Evolutionary conservation across 106 monocot species (phyloP).

Genomic region (Acorus gramineus): DNA sequence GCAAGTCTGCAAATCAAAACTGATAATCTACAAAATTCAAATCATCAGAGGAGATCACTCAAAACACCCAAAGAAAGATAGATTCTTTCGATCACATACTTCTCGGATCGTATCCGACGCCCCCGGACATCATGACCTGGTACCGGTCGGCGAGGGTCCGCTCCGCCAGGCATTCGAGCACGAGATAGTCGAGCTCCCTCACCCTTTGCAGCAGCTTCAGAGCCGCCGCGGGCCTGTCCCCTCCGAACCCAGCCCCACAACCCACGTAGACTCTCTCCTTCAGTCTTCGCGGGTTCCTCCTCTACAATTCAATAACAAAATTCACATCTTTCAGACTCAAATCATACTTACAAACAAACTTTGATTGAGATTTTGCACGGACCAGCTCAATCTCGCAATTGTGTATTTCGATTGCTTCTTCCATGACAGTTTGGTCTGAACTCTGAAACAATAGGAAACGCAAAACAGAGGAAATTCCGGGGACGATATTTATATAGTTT

Average conservation of each 20-base stretch:
- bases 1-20: too few species aligned
- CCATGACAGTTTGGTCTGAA: background rate
- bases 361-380: background rate
- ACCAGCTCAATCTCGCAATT: slow-evolving; percentile 34
- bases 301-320: slow-evolving; percentile 19
- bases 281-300: slow-evolving; percentile 45
- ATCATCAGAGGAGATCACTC: too few species aligned
- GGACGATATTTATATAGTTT: too few species aligned
- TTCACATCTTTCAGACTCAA: background rate
- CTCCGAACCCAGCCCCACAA: slow-evolving; percentile 88
- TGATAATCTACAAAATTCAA: too few species aligned
- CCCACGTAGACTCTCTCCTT: slow-evolving; percentile 63
- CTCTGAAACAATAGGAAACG: too few species aligned
- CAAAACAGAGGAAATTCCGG: too few species aligned
- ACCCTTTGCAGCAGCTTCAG: slow-evolving; percentile 57
- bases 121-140: slow-evolving; percentile 51
- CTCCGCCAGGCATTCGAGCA: slow-evolving; percentile 93
- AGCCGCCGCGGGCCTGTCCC: slow-evolving; percentile 73
- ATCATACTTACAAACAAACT: background rate
- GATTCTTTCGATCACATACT: slow-evolving; percentile 22
- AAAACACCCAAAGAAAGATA: too few species aligned
- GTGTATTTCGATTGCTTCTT: background rate
- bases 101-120: slow-evolving; percentile 79
- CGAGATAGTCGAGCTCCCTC: slow-evolving; percentile 57
- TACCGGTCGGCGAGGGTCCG: slow-evolving; percentile 84